A percentile compares a stretch with the other conserved stretches of the same genome.
Evolutionary conservation across 73 alveolate genomes (phyloP).

Genomic region (Symbiodinium pilosum): DNA sequence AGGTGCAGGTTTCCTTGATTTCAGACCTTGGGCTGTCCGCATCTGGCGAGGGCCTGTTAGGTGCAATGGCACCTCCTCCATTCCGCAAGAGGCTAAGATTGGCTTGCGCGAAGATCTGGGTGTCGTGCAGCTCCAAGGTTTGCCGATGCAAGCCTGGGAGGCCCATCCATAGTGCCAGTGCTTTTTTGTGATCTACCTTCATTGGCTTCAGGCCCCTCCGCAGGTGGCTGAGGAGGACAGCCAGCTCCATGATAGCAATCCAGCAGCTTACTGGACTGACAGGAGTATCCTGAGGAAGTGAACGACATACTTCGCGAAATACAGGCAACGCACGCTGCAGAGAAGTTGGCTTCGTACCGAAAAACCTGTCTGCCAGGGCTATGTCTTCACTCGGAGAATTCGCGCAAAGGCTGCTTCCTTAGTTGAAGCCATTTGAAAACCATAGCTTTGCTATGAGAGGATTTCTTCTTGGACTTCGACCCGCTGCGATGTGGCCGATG

Average conservation of each 20-base stretch:
- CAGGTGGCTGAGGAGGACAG: no score
- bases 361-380: not conserved
- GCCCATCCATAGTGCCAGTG: no score
- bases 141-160: constrained; percentile 91
- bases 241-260: no score
- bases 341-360: not conserved
- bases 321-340: not conserved
- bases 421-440: not conserved
- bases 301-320: constrained; percentile 36
- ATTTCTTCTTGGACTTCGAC: constrained; percentile 79
- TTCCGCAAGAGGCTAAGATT: not conserved
- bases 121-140: no score
- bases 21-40: no score
- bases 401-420: constrained; percentile 41
- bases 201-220: not conserved
- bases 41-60: not conserved
- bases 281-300: constrained; percentile 70
- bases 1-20: no score
- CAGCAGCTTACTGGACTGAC: no score
- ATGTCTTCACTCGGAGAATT: constrained; percentile 72
- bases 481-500: constrained; percentile 91
- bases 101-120: not conserved
- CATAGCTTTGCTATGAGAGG: not conserved
- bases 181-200: not conserved
- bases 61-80: constrained; percentile 18